Percentiles rank a stretch among this genome's conserved stretches.
Conservation (phyloP, 352 stramenopile species). For the Globisporangium nodosum region DNA sequence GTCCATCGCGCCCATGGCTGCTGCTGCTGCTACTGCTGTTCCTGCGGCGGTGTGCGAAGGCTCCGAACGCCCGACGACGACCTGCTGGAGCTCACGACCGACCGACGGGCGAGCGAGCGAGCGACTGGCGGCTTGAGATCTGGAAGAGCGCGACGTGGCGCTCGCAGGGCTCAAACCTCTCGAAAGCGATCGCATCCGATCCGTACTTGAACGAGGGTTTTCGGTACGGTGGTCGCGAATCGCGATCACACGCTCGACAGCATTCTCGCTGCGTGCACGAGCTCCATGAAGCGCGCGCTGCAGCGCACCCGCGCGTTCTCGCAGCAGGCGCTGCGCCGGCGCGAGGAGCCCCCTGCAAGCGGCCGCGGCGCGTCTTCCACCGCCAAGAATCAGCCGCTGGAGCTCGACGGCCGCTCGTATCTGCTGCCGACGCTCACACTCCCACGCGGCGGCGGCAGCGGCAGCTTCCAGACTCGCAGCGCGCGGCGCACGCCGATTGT, state of each 20-base stretch:
- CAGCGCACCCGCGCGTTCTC: slow-evolving; percentile 42
- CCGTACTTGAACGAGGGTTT: neutral
- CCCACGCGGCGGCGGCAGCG: slow-evolving; percentile 20
- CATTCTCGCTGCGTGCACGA: neutral
- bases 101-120: too few species aligned
- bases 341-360: slow-evolving; percentile 19
- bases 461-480: slow-evolving; percentile 25
- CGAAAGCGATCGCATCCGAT: neutral
- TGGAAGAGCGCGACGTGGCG: neutral
- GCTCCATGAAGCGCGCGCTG: slow-evolving; percentile 29
- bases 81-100: too few species aligned
- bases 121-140: neutral
- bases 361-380: slow-evolving; percentile 19
- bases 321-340: slow-evolving; percentile 50
- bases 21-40: slow-evolving; percentile 11
- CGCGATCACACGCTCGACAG: too few species aligned
- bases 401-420: slow-evolving; percentile 65
- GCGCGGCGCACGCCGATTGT: slow-evolving; percentile 56
- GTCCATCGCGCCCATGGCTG: slow-evolving; percentile 77
- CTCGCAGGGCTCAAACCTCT: neutral
- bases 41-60: too few species aligned
- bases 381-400: slow-evolving; percentile 20
- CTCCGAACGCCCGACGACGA: neutral
- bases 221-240: too few species aligned
- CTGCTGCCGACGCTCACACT: slow-evolving; percentile 68